Conservation (phyloP, 2,329 filamentous ascomycete species). For the Colletotrichum musae region DNA sequence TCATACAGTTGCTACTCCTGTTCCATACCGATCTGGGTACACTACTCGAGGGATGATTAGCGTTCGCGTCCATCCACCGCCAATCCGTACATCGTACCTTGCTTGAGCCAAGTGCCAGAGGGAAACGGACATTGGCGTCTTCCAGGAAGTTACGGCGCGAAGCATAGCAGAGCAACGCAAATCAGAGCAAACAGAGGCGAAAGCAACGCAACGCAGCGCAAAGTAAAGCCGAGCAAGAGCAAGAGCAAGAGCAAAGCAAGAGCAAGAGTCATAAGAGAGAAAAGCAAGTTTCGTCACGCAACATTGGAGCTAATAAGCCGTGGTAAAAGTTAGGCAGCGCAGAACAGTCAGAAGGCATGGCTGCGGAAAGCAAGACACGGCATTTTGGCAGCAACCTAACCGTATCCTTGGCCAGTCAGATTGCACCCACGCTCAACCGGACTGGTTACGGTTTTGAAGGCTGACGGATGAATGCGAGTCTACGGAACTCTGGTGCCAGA, state of each 20-base stretch:
- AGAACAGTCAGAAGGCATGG: neutral
- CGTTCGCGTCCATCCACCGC: conserved; percentile 23
- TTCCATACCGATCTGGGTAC: conserved; percentile 33
- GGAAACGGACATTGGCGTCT: neutral
- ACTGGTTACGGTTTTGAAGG: conserved; percentile 26
- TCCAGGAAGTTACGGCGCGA: neutral
- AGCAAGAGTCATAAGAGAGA: no score
- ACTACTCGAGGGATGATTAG: conserved; percentile 22
- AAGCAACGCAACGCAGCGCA: neutral
- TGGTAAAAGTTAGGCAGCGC: conserved; percentile 7
- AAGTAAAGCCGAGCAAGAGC: no score
- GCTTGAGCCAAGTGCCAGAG: neutral
- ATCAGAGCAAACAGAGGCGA: neutral
- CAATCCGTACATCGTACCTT: conserved; percentile 6
- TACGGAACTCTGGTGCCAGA: conserved; percentile 19
- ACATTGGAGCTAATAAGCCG: conserved; percentile 3
- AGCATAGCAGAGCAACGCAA: neutral
- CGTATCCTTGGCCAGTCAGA: neutral
- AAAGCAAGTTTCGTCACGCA: neutral
- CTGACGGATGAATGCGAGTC: conserved; percentile 30
- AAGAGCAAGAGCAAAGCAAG: no score
- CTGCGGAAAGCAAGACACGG: conserved; percentile 1
- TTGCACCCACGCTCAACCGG: neutral
- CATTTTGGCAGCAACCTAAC: conserved; percentile 15
- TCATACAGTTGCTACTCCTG: conserved; percentile 18